These are phyloP conservation scores for Magnusiomyces fungicola DNA, from an alignment of 1,139 yeast genomes.

Conservation along the genomic window DNA sequence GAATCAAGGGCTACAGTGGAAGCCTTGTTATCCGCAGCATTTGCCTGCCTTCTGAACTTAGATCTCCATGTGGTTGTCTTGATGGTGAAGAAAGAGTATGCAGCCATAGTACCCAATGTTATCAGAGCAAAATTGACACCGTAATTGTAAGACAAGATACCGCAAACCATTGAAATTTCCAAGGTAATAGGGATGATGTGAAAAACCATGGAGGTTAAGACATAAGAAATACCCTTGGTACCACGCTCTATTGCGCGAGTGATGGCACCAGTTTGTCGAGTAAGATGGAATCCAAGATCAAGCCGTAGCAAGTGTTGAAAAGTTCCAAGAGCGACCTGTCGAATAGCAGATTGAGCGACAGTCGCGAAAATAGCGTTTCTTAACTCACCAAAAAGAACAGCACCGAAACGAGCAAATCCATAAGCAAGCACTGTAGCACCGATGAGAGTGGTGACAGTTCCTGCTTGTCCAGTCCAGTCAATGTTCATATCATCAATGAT, in stretches of 20 bases:
- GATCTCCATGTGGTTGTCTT: conserved; percentile 97
- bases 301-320: conserved; percentile 74
- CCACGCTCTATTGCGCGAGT: conserved; percentile 97
- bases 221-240: conserved; percentile 93
- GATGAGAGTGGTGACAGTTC: conserved; percentile 47
- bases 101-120: conserved; percentile 78
- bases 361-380: conserved; percentile 92
- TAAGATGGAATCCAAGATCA: conserved; percentile 83
- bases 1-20: conserved; percentile 94
- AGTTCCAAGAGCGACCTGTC: conserved; percentile 82
- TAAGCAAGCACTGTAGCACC: conserved; percentile 78
- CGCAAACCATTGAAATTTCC: conserved; percentile 89
- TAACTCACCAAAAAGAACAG: conserved; percentile 88
- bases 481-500: conserved; percentile 90
- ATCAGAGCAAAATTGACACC: conserved; percentile 87
- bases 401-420: conserved; percentile 91
- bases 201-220: conserved; percentile 90
- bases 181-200: conserved; percentile 90
- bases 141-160: conserved; percentile 85
- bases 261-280: conserved; percentile 91
- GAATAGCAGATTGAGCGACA: conserved; percentile 92
- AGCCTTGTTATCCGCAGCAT: conserved; percentile 89
- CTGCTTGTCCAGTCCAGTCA: conserved; percentile 66
- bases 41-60: conserved; percentile 80
- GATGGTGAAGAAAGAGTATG: conserved; percentile 81